Evolutionary conservation across 352 stramenopile genomes (phyloP), one percentile per base, ranked within the genome.

Genomic region (Aphanomyces euteiches): DNA sequence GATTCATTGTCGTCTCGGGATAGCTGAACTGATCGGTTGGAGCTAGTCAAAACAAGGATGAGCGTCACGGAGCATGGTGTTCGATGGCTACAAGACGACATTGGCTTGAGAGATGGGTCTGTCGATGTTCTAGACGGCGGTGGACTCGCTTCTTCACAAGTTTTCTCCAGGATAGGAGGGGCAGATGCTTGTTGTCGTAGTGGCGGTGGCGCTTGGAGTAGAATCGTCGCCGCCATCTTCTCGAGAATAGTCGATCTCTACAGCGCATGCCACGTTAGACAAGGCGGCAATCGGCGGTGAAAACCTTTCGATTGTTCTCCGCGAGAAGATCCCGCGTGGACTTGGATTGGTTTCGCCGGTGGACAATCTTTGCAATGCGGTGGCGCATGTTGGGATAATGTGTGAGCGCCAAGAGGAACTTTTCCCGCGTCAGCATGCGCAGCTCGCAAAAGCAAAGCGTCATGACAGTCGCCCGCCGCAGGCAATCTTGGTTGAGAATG

Each of bases 371-470:
- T 3, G 85, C 84, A 65, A 93, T 92, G 7, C 84, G 80, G 43
- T 88, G 80, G 67, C 88, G 85, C 85, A 93, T 93, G 56, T 79
- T 77, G 7, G 85, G 83, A 64, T 86, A 90, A 69, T 90, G 78
- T 40, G 82, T 75, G 8, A 93, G 74, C 3, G 85, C 85, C 37
- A 90, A 85, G 59, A 91, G 77, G 61, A 93, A 93, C 43, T 88
- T 87, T 41, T 93, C 83, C 2, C 84, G 73, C 17, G 84, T 90
- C 41, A 92, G 82, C 83, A 92, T 90, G 8, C 84, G 84, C 67
- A 92, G 68, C 53, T 92, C 84, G 37, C 83, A 92, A 73, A 92
- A 92, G 78, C 83, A 90, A 0, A 92, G 73, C 0, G 84, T 92
- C 7, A 81, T 80, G 38, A 92, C 84, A 3, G 84, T 90, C 10